Percentiles rank a stretch among this genome's conserved stretches.
These are phyloP conservation scores for Baeospora myosura DNA, from an alignment of 1,284 basidiomycete species.

Conservation along the genomic window DNA sequence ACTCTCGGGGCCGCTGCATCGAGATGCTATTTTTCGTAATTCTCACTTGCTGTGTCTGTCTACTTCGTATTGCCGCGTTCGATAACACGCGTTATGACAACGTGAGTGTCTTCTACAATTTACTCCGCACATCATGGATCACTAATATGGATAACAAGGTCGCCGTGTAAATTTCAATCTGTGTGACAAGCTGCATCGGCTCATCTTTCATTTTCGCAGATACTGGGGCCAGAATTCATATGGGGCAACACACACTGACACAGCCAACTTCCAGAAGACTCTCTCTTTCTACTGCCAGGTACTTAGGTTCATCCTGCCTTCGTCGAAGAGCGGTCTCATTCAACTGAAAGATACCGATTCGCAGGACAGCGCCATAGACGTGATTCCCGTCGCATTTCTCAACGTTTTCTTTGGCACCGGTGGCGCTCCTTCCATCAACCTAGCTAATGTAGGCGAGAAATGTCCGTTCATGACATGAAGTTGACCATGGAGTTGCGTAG, in stretches of 20 bases:
- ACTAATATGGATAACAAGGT: constrained; percentile 27
- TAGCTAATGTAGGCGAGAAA: constrained; percentile 43
- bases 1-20: constrained; percentile 6
- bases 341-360: neutral
- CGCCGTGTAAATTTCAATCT: constrained; percentile 34
- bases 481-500: constrained; percentile 20
- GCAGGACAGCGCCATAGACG: constrained; percentile 54
- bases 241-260: constrained; percentile 45
- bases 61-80: constrained; percentile 30
- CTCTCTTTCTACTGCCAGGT: constrained; percentile 54
- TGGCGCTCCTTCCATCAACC: constrained; percentile 49
- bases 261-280: constrained; percentile 48
- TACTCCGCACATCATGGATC: constrained; percentile 2
- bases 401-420: constrained; percentile 56
- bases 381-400: constrained; percentile 56
- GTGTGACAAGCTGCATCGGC: neutral
- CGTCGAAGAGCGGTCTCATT: neutral
- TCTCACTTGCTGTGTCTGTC: constrained; percentile 14
- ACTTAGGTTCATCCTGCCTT: no score
- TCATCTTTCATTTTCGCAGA: constrained; percentile 20
- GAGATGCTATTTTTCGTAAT: constrained; percentile 15
- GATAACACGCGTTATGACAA: constrained; percentile 56
- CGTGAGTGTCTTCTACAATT: constrained; percentile 27
- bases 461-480: constrained; percentile 5
- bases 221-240: constrained; percentile 69